Evolutionary conservation across 352 stramenopile genomes (phyloP).

Genomic region (Globisporangium orthogonon): DNA sequence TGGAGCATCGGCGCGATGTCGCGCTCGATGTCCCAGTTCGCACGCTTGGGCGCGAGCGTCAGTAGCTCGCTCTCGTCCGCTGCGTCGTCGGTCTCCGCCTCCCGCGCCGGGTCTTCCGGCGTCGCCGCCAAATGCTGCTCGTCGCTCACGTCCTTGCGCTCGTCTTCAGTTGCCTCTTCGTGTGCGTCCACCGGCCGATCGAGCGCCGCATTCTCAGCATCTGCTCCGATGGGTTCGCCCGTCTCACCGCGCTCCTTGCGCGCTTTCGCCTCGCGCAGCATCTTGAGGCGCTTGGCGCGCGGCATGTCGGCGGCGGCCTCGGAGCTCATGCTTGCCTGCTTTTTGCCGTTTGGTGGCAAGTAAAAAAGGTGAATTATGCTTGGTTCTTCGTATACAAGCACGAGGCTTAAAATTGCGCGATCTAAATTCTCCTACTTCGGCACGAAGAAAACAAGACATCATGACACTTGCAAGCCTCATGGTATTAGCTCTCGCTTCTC

Average conservation of each 20-base stretch:
- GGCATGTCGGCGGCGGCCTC: constrained; percentile 49
- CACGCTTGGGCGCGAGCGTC: constrained; percentile 73
- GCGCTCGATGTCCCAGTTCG: constrained; percentile 86
- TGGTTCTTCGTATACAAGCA: too few species aligned
- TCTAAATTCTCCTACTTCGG: too few species aligned
- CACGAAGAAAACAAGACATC: too few species aligned
- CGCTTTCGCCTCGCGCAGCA: constrained; percentile 77
- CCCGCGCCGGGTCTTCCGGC: constrained; percentile 8
- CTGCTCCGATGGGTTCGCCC: constrained; percentile 12
- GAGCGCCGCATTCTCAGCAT: constrained; percentile 3
- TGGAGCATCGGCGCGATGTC: constrained; percentile 85
- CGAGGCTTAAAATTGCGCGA: too few species aligned
- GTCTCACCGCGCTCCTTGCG: constrained; percentile 52
- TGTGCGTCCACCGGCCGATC: constrained; percentile 12
- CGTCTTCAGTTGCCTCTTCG: constrained; percentile 1
- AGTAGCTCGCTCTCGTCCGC: constrained; percentile 57
- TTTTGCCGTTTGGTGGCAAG: constrained; percentile 1
- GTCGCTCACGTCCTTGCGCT: neutral
- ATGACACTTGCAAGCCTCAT: neutral
- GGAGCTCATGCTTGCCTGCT: constrained; percentile 22
- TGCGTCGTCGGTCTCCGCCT: constrained; percentile 16
- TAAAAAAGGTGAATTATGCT: neutral
- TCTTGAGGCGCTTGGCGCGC: constrained; percentile 79
- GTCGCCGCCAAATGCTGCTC: neutral
- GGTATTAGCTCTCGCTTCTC: neutral